A percentile compares a stretch with the other conserved stretches of the same genome.
phyloP scores from a whole-genome alignment of 192 early-diverging fungal genomes.

The Linnemannia hyalina region DNA sequence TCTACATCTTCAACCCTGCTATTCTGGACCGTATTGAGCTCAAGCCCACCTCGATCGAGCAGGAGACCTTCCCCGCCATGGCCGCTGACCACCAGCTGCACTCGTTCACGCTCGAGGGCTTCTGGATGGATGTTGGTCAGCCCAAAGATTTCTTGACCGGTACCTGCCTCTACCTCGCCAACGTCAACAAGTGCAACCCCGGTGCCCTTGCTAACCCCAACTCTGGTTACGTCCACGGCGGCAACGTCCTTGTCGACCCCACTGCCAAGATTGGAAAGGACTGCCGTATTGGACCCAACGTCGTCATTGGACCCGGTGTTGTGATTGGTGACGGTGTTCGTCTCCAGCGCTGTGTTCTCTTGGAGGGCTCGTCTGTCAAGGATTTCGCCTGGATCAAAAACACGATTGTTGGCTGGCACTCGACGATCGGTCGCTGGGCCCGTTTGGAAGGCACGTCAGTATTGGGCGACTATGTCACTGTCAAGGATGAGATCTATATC shows the following conservation, averaged over 20 bases:
- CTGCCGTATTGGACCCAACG: conserved; percentile 98
- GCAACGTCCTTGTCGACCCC: conserved; percentile 94
- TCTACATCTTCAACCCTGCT: conserved; percentile 96
- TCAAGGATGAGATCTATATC: conserved; percentile 93
- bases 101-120: conserved; percentile 94
- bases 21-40: conserved; percentile 94
- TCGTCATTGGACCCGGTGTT: conserved; percentile 93
- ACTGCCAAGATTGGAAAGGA: conserved; percentile 94
- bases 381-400: conserved; percentile 93
- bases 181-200: conserved; percentile 83
- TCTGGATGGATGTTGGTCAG: conserved; percentile 99
- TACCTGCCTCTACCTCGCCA: conserved; percentile 91
- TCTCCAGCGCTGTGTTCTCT: conserved; percentile 87
- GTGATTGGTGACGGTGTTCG: conserved; percentile 96
- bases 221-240: conserved; percentile 78
- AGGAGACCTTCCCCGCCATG: conserved; percentile 96
- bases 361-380: conserved; percentile 87
- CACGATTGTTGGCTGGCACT: conserved; percentile 97
- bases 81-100: conserved; percentile 90
- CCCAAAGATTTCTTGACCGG: conserved; percentile 98
- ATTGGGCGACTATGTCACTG: conserved; percentile 96
- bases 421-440: conserved; percentile 94
- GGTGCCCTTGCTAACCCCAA: conserved; percentile 76
- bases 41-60: conserved; percentile 97
- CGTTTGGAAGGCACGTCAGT: conserved; percentile 96